Base-by-base conservation (phyloP, 106 monocot genomes). In the Platanthera guangdongensis region DNA sequence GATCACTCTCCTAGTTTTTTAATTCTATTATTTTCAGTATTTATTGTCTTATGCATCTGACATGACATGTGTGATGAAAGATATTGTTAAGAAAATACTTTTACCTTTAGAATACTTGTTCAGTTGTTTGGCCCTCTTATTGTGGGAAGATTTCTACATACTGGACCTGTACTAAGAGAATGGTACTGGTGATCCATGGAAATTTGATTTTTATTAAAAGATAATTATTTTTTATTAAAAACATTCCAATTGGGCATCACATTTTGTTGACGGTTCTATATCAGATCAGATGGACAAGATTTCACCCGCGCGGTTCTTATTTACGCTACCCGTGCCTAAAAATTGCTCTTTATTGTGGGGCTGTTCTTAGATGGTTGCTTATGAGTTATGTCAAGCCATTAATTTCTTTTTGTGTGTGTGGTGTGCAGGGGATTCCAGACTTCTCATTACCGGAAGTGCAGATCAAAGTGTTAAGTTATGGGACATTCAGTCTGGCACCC, bases 391-490 rank as follows among this genome's bases (percentile, higher is more conserved):
- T 52, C 22, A 65, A 67, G 77, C 50, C 1, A 28, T 50, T 77
- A n/a, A 10, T 9, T 2, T 68, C 25, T 25, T 25, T 25, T 74
- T 16, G 8, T 65, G 8, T 30, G 13, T 81, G 46, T 5, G 52
- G 55, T 46, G 14, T 54, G n/a, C 76, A 95, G 95, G 92, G 71
- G 95, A 95, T 80, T 95, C 92, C 3, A 85, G 65, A 16, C 86
- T 75, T 11, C 90, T 95, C 0, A 87, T 95, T 12, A 95, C 95
- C 0, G 95, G 83, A 12, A 86, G 85, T 83, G 95, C 95, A 70
- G 95, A 95, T 71, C 88, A 88, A 77, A 89, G 84, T 9, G 95
- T 73, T 28, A 95, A 92, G 81, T 80, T 95, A 25, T 93, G 95
- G 95, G 81, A 95, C 72, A 88, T 95, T 19, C 81, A 92, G 82